A percentile compares a stretch with the other conserved stretches of the same genome.
These are phyloP conservation scores for Solanum chiquidenum DNA, from an alignment of 257 asterid species.

Conservation along the genomic window DNA sequence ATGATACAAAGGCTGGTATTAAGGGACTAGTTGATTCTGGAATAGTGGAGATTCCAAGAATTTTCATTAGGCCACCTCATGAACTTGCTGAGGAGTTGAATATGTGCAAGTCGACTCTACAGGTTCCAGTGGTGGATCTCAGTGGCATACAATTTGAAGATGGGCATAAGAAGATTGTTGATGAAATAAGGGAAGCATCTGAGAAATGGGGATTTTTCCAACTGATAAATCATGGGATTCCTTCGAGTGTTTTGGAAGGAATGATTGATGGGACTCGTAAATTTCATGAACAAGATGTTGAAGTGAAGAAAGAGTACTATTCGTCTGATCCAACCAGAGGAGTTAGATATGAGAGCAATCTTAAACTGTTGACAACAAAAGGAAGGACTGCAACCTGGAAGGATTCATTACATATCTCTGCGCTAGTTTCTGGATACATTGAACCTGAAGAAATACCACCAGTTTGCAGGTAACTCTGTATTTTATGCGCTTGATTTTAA, in stretches of 20 bases:
- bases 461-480: neutral
- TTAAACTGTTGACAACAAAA: slow-evolving; percentile 32
- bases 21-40: slow-evolving; percentile 28
- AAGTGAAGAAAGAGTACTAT: slow-evolving; percentile 31
- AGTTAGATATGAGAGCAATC: slow-evolving; percentile 46
- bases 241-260: slow-evolving; percentile 24
- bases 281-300: slow-evolving; percentile 59
- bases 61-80: slow-evolving; percentile 20
- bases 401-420: slow-evolving; percentile 42
- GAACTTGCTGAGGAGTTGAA: slow-evolving; percentile 32
- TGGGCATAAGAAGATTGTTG: slow-evolving; percentile 9
- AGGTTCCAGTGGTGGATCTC: slow-evolving; percentile 47
- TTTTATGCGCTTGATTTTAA: neutral
- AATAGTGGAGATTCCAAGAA: slow-evolving; percentile 7
- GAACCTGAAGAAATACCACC: neutral
- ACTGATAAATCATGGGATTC: slow-evolving; percentile 54
- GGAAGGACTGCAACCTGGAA: slow-evolving; percentile 53
- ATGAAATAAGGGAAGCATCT: slow-evolving; percentile 29
- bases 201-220: slow-evolving; percentile 53
- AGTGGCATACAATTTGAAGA: slow-evolving; percentile 7
- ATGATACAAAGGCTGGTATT: neutral
- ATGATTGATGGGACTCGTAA: slow-evolving; percentile 38
- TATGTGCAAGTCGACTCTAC: neutral
- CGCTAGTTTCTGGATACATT: neutral
- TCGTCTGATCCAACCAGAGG: slow-evolving; percentile 17